Base-by-base conservation (phyloP, 2,329 filamentous ascomycete species). In the Berkeleyomyces basicola region DNA sequence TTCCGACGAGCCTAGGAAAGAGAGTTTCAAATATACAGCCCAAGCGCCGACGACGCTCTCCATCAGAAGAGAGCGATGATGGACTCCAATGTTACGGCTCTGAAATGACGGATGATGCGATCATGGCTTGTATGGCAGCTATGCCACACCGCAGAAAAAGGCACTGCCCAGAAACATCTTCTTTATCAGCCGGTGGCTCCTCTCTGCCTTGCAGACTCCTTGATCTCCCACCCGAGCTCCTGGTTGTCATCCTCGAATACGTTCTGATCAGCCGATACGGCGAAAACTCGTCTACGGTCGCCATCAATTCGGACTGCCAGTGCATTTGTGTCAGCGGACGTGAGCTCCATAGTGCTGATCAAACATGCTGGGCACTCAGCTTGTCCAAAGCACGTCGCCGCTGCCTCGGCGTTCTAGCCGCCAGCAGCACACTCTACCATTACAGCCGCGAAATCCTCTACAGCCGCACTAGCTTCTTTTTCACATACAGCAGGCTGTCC, bases 401-500 rank as follows among this genome's bases (percentile, higher is more conserved):
- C 0, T 64, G 72, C 7, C 69, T 72, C 1, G 65, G 64, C 0
- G 72, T 82, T 51, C 68, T 81, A 33, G 61, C 65, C 2, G 70
- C 69, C 1, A 76, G 73, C 68, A 67, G 65, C 2, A 61, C 64
- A 1, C 66, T 77, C 37, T 71, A 71, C 40, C 5, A 57, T 0
- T 76, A 79, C 67, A 75, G 73, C 1, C 65, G 71, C 1, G 67
- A 67, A 1, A 68, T 80, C 3, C 70, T 82, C 0, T 82, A 78
- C 63, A 74, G 76, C 2, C 70, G 74, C 37, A 81, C 81, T 59
- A 71, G 60, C 0, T 81, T 81, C 64, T 66, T 71, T 1, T 80
- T 81, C 65, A 69, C 72, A 46, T 66, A 44, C 58, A 64, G 2
- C 60, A 69, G 42, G 47, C 71, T 7, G 40, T 63, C 4, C 58